These are phyloP conservation scores for Komagataella pastoris DNA, from an alignment of 805 yeast genomes.

Conservation along the genomic window DNA sequence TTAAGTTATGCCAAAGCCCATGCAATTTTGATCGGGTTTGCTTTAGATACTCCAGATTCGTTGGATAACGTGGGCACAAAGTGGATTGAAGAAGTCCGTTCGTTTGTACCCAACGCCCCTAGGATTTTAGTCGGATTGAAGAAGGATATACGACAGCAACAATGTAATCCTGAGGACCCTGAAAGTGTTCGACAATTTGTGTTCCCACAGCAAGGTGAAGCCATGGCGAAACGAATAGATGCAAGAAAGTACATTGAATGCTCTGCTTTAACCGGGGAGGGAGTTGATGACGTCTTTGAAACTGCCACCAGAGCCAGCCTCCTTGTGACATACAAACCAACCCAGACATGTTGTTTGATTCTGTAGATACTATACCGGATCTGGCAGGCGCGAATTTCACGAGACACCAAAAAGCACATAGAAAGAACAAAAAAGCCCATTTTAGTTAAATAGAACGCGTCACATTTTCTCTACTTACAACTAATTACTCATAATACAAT, in stretches of 20 bases:
- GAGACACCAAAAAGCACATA: background rate
- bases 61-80: conserved; percentile 69
- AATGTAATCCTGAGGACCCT: conserved; percentile 18
- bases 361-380: background rate
- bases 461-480: background rate
- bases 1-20: conserved; percentile 81
- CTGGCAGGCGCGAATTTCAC: background rate
- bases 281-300: conserved; percentile 90
- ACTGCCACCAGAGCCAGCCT: conserved; percentile 78
- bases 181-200: conserved; percentile 30
- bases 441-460: background rate
- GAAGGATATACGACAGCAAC: conserved; percentile 53
- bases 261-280: conserved; percentile 86
- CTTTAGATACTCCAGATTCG: conserved; percentile 76
- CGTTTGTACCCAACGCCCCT: conserved; percentile 74
- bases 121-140: conserved; percentile 72
- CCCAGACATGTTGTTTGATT: conserved; percentile 24
- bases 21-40: conserved; percentile 75
- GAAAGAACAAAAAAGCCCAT: background rate
- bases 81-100: conserved; percentile 77
- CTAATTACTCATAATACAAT: background rate
- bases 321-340: conserved; percentile 34
- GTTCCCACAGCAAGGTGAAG: conserved; percentile 45
- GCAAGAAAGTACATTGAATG: conserved; percentile 80
- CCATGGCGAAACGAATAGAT: conserved; percentile 65